A percentile compares a stretch with the other conserved stretches of the same genome.
Evolutionary conservation across 179 eudicot genomes (phyloP).

Genomic region (Nepenthes alata): DNA sequence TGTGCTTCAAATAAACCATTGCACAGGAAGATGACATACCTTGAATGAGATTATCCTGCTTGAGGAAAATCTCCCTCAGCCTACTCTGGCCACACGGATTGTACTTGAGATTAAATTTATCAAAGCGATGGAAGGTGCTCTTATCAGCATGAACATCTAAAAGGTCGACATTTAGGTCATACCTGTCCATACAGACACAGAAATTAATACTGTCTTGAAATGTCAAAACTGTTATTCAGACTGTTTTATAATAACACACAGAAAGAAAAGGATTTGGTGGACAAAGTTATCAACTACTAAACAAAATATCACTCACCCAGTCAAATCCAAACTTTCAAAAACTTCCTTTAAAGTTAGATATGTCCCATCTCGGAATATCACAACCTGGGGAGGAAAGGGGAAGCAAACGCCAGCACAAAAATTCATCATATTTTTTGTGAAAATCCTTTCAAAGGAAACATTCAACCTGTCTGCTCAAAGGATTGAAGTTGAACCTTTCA

Average conservation of each 20-base stretch:
- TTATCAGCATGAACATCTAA: slow-evolving; percentile 99
- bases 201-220: background rate
- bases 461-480: no score
- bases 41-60: slow-evolving; percentile 98
- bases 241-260: no score
- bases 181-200: slow-evolving; percentile 29
- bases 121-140: slow-evolving; percentile 99
- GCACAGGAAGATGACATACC: slow-evolving; percentile 32
- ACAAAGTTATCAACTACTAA: background rate
- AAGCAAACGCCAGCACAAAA: slow-evolving; percentile 7
- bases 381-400: slow-evolving; percentile 49
- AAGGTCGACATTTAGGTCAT: slow-evolving; percentile 95
- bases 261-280: background rate
- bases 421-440: background rate
- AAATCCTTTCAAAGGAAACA: no score
- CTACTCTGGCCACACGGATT: slow-evolving; percentile 99
- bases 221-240: no score
- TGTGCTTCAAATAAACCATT: no score
- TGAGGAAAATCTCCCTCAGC: slow-evolving; percentile 90
- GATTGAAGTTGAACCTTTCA: background rate
- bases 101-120: slow-evolving; percentile 95
- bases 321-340: slow-evolving; percentile 94
- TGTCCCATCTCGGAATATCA: slow-evolving; percentile 96
- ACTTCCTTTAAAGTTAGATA: slow-evolving; percentile 94
- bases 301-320: slow-evolving; percentile 51